A percentile compares a stretch with the other conserved stretches of the same genome.
These are phyloP conservation scores for Firmiana major DNA, from an alignment of 345 rosid genomes.

Conservation along the genomic window DNA sequence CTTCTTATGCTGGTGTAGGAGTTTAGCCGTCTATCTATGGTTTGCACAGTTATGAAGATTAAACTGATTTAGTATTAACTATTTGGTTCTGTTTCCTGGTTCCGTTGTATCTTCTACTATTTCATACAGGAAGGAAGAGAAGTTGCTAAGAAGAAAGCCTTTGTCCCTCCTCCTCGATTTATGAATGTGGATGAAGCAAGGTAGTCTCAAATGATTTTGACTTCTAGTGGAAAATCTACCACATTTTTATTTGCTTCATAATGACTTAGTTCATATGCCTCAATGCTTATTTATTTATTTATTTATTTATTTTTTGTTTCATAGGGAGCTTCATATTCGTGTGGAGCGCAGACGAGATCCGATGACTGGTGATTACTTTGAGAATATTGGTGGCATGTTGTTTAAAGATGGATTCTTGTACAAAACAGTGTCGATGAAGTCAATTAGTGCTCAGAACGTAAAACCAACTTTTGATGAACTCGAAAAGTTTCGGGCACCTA, in stretches of 20 bases:
- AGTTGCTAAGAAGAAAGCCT: slow-evolving; percentile 80
- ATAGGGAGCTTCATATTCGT: slow-evolving; percentile 87
- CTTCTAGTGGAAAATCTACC: not conserved
- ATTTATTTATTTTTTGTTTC: slow-evolving; percentile 1
- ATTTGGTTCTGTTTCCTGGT: not conserved
- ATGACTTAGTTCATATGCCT: slow-evolving; percentile 9
- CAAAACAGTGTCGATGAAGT: slow-evolving; percentile 79
- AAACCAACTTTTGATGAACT: slow-evolving; percentile 95
- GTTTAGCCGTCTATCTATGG: not conserved
- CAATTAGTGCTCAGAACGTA: slow-evolving; percentile 67
- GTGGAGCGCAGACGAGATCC: slow-evolving; percentile 90
- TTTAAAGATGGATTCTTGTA: slow-evolving; percentile 92
- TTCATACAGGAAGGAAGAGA: slow-evolving; percentile 77
- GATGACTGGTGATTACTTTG: slow-evolving; percentile 87
- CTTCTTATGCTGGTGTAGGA: not conserved
- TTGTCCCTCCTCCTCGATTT: slow-evolving; percentile 95
- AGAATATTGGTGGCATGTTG: slow-evolving; percentile 69
- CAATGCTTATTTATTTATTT: too few relatives aligned
- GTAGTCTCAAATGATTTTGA: slow-evolving; percentile 30
- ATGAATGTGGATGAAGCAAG: slow-evolving; percentile 96
- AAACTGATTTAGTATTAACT: not conserved
- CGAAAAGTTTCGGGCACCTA: slow-evolving; percentile 79
- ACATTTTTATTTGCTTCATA: not conserved
- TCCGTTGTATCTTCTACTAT: not conserved
- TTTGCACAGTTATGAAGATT: not conserved